Conservation (phyloP, 352 stramenopile genomes). For the Pythium plurisporium region DNA sequence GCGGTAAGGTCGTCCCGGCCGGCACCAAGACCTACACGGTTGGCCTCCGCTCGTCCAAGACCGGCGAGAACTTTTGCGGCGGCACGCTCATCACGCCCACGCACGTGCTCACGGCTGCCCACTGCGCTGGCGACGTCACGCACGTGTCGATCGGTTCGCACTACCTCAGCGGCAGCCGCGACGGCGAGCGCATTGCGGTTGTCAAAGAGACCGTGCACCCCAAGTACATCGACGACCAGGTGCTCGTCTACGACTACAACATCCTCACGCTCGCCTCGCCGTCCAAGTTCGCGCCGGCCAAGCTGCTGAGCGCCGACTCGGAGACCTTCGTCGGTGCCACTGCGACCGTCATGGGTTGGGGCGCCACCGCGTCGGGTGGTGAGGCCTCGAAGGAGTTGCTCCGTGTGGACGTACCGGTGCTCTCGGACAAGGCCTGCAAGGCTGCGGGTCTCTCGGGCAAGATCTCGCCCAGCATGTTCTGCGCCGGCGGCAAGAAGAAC, state of each 20-base stretch:
- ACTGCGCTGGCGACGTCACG: too few species aligned
- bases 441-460: neutral
- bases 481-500: neutral
- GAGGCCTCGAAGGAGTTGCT: neutral
- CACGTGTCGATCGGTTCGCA: too few species aligned
- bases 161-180: slow-evolving; percentile 31
- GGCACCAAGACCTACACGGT: too few species aligned
- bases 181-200: slow-evolving; percentile 30
- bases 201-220: neutral
- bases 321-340: neutral
- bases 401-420: neutral
- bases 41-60: slow-evolving; percentile 13
- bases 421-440: neutral
- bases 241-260: neutral
- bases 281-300: neutral
- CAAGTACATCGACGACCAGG: neutral
- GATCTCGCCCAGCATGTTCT: neutral
- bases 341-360: neutral
- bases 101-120: slow-evolving; percentile 36
- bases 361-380: neutral
- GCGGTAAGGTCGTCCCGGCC: slow-evolving; percentile 29
- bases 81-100: slow-evolving; percentile 40
- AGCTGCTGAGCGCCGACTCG: neutral
- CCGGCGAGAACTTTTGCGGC: slow-evolving; percentile 13
- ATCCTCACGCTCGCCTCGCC: neutral